A percentile compares a stretch with the other conserved stretches of the same genome.
These are phyloP conservation scores for Colletotrichum falcatum DNA, from an alignment of 2,329 filamentous ascomycete genomes.

Conservation along the genomic window DNA sequence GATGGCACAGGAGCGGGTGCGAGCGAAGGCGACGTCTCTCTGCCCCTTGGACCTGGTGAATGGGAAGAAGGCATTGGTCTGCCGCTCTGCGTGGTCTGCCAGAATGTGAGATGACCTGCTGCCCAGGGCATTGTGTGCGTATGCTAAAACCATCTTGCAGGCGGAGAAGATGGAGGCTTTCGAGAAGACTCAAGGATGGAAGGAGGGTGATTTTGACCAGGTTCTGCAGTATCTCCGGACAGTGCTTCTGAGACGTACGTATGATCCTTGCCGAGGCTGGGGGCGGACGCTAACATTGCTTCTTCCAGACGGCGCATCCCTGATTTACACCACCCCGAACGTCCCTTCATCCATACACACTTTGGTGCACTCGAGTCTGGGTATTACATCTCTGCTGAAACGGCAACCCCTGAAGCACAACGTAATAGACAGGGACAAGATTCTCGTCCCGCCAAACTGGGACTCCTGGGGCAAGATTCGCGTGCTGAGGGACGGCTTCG, in stretches of 20 bases:
- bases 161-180: constrained; percentile 90
- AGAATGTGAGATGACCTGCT: constrained; percentile 73
- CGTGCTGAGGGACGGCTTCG: constrained; percentile 90
- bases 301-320: constrained; percentile 78
- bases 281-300: constrained; percentile 42
- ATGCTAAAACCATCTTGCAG: constrained; percentile 56
- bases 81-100: constrained; percentile 93
- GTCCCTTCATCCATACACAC: constrained; percentile 81
- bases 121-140: not conserved
- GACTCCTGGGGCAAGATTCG: constrained; percentile 98
- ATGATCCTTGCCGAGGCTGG: constrained; percentile 39
- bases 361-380: constrained; percentile 86
- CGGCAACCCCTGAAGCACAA: constrained; percentile 86
- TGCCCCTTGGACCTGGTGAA: constrained; percentile 88
- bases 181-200: constrained; percentile 92
- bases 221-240: constrained; percentile 94
- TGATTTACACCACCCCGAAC: constrained; percentile 86
- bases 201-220: constrained; percentile 96
- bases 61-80: constrained; percentile 92
- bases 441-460: constrained; percentile 96
- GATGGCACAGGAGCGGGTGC: constrained; percentile 71
- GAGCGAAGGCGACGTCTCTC: constrained; percentile 73
- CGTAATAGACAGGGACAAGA: constrained; percentile 93
- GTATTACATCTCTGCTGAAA: constrained; percentile 86
- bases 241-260: constrained; percentile 84